These are phyloP conservation scores for Logfia minima DNA, from an alignment of 129 eudicot genomes.

Conservation along the genomic window DNA sequence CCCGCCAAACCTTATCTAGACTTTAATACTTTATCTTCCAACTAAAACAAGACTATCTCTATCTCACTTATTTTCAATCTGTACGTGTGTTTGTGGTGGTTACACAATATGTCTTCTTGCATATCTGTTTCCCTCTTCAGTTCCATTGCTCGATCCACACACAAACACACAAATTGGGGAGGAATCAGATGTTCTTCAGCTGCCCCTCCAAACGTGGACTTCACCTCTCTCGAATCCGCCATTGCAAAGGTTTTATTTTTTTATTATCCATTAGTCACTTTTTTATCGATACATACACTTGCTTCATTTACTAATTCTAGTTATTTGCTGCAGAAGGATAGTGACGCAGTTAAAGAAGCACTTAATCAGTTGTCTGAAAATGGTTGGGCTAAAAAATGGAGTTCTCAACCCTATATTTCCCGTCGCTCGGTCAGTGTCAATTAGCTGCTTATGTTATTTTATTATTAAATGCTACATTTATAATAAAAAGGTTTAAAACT, in stretches of 20 bases:
- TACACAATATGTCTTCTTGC: slow-evolving; percentile 25
- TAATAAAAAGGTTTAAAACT: neutral
- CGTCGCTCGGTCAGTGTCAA: slow-evolving; percentile 80
- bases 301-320: neutral
- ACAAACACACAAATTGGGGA: slow-evolving; percentile 27
- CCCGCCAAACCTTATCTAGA: slow-evolving; percentile 49
- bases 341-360: slow-evolving; percentile 90
- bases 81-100: neutral
- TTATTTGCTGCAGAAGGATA: slow-evolving; percentile 68
- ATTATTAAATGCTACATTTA: slow-evolving; percentile 11
- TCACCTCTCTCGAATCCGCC: slow-evolving; percentile 67
- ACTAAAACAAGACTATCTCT: neutral
- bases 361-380: slow-evolving; percentile 74
- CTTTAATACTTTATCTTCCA: slow-evolving; percentile 8
- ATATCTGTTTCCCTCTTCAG: slow-evolving; percentile 29
- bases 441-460: slow-evolving; percentile 7
- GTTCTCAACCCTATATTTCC: slow-evolving; percentile 93
- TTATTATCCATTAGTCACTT: neutral
- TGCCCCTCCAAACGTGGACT: slow-evolving; percentile 58
- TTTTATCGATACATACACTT: neutral
- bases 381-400: slow-evolving; percentile 98
- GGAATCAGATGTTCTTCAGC: slow-evolving; percentile 50
- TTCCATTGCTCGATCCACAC: slow-evolving; percentile 26
- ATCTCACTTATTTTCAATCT: neutral
- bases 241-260: slow-evolving; percentile 42